Evolutionary conservation across 2,329 filamentous ascomycete genomes (phyloP), one percentile per base, ranked within the genome.

Genomic region (Hymenoscyphus salicellus): DNA sequence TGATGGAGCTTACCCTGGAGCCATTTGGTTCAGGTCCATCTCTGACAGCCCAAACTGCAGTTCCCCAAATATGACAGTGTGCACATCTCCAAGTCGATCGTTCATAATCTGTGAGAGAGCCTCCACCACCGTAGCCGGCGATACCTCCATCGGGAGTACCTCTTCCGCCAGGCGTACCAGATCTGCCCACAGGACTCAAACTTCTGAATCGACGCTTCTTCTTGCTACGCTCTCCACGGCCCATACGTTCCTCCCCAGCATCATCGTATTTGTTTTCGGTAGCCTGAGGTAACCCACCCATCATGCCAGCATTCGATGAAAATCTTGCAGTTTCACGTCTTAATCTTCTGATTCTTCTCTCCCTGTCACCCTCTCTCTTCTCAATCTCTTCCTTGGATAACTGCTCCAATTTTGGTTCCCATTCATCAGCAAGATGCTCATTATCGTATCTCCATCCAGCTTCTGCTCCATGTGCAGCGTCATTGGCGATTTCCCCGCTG

Each of bases 381-480:
- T 99, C 95, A 62, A 99, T 98, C 75, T 99, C 95, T 72, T 99
- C 95, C 72, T 97, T 96, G 46, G 89, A 93, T 1, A 99, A 79
- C 0, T 84, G 82, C 76, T 94, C 91, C 8, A 95, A 83, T 79
- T 91, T 92, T 6, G 91, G 90, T 74, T 93, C 90, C 91, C 91
- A 95, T 66, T 91, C 89, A 68, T 91, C 89, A 7, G 86, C 93
- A 3, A 98, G 83, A 65, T 92, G 89, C 74, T 98, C 95, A 2
- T 92, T 91, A 70, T 99, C 95, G 75, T 97, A 97, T 68, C 95
- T 86, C 94, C 95, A 98, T 2, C 95, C 95, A 16, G 93, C 93
- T 65, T 93, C 91, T 1, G 79, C 79, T n/a, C 89, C 88, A 70
- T 93, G 89, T 8, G 91, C 91, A 1, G 93, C 91, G 75, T 97